phyloP scores from a whole-genome alignment of 1,139 yeast genomes.

The Scheffersomyces titani region DNA sequence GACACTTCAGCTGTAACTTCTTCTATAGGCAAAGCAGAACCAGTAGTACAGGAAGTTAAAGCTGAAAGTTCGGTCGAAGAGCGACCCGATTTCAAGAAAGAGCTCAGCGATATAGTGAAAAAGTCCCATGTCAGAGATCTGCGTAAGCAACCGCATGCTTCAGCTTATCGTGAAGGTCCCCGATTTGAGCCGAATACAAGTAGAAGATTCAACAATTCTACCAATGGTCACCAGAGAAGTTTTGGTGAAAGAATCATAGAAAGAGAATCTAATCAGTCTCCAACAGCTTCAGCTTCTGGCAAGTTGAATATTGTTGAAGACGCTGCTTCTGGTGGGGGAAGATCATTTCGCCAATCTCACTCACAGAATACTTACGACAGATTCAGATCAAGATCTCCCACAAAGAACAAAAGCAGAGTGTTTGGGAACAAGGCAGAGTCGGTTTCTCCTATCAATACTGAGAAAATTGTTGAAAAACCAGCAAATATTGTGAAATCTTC shows the following conservation, averaged over 20 bases:
- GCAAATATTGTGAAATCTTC: background rate
- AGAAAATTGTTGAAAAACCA: background rate
- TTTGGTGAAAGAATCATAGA: conserved; percentile 3
- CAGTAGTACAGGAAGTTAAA: background rate
- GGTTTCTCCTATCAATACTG: background rate
- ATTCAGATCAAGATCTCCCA: conserved; percentile 1
- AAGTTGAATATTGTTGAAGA: background rate
- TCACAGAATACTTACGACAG: background rate
- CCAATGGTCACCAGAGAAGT: background rate
- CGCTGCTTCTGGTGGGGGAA: background rate
- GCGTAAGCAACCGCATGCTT: background rate
- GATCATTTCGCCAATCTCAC: background rate
- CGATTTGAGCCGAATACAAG: background rate
- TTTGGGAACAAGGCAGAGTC: background rate
- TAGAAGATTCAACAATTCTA: background rate
- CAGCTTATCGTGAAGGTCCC: background rate
- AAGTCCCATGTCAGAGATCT: conserved; percentile 8
- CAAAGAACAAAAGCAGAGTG: background rate
- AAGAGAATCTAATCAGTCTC: conserved; percentile 5
- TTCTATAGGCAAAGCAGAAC: conserved; percentile 3
- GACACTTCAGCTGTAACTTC: background rate
- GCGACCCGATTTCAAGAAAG: conserved; percentile 37
- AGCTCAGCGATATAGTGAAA: conserved; percentile 29
- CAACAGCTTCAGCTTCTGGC: conserved; percentile 3
- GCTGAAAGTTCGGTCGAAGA: conserved; percentile 10